Conservation (phyloP, 768 basidiomycete genomes). For the Amanita molliuscula region DNA sequence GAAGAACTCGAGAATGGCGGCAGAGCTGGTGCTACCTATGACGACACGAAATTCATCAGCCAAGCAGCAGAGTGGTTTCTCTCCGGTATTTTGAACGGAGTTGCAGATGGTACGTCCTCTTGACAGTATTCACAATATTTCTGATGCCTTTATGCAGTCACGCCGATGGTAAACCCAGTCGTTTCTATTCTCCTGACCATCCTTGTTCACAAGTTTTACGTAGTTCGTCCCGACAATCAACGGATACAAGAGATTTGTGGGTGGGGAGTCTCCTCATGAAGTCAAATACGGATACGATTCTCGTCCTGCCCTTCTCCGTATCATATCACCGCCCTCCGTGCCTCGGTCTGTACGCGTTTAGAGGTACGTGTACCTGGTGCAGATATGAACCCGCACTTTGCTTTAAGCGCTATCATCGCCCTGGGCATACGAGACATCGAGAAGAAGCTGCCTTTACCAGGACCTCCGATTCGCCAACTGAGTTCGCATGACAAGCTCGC, state of each 20-base stretch:
- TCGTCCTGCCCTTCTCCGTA: conserved; percentile 82
- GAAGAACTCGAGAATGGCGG: conserved; percentile 48
- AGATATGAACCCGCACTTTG: conserved; percentile 92
- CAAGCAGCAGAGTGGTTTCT: conserved; percentile 84
- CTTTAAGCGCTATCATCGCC: conserved; percentile 78
- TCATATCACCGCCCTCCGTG: conserved; percentile 88
- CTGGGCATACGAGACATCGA: conserved; percentile 84
- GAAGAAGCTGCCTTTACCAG: conserved; percentile 56
- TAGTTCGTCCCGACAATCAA: conserved; percentile 87
- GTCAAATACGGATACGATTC: conserved; percentile 96
- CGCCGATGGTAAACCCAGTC: conserved; percentile 60
- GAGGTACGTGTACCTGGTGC: conserved; percentile 95
- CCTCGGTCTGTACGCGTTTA: conserved; percentile 75
- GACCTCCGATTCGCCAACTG: conserved; percentile 58
- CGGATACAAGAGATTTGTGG: conserved; percentile 96
- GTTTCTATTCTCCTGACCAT: not conserved
- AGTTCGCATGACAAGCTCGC: conserved; percentile 29
- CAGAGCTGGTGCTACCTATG: conserved; percentile 57
- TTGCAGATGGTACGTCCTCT: conserved; percentile 64
- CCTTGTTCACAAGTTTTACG: not conserved
- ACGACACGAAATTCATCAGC: conserved; percentile 81
- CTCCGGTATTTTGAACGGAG: conserved; percentile 81
- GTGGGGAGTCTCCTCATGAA: conserved; percentile 87
- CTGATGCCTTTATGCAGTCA: conserved; percentile 32
- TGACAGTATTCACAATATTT: not conserved